Percentiles rank a stretch among this genome's conserved stretches.
Conservation (phyloP, 129 eudicot species). For the Lonicera japonica region DNA sequence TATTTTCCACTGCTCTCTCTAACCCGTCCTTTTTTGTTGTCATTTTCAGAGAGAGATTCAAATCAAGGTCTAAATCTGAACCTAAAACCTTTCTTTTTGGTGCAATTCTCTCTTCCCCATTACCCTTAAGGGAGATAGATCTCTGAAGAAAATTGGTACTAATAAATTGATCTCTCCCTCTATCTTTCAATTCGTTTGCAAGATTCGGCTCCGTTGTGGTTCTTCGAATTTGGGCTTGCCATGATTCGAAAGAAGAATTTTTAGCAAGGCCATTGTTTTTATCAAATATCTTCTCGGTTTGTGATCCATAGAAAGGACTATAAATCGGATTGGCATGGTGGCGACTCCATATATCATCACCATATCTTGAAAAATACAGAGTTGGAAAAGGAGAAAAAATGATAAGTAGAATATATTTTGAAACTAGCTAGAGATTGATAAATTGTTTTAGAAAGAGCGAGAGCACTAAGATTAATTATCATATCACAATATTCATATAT, state of each 20-base stretch:
- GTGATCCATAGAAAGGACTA: slow-evolving; percentile 23
- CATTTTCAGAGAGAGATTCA: slow-evolving; percentile 47
- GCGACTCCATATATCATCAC: slow-evolving; percentile 45
- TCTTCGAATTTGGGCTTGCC: slow-evolving; percentile 23
- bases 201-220: slow-evolving; percentile 12
- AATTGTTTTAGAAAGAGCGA: too few relatives aligned
- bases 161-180: slow-evolving; percentile 10
- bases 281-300: slow-evolving; percentile 17
- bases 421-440: neutral
- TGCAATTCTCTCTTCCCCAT: slow-evolving; percentile 19
- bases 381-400: neutral
- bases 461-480: neutral
- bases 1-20: slow-evolving; percentile 1
- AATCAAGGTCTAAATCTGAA: slow-evolving; percentile 44
- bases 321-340: slow-evolving; percentile 30
- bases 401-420: neutral
- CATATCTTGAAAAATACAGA: slow-evolving; percentile 30
- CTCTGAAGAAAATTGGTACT: neutral
- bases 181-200: slow-evolving; percentile 12
- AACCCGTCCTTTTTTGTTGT: slow-evolving; percentile 16
- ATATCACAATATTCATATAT: slow-evolving; percentile 9
- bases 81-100: slow-evolving; percentile 51
- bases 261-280: slow-evolving; percentile 8
- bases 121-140: neutral
- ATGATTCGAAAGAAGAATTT: slow-evolving; percentile 2